phyloP scores from a whole-genome alignment of 768 basidiomycete genomes.

The Wakefieldia striispora region DNA sequence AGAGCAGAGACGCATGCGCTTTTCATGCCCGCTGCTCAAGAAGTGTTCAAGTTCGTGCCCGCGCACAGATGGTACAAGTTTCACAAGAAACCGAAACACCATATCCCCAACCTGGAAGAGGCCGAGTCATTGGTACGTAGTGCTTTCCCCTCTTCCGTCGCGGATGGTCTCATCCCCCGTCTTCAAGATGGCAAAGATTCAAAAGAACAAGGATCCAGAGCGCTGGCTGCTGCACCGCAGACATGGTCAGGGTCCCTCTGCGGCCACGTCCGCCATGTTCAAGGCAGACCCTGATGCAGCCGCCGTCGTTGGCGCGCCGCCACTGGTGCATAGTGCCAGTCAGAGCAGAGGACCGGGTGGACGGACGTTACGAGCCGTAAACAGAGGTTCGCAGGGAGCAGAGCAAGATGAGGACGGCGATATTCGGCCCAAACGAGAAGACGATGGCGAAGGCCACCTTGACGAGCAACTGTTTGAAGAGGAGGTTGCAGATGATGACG shows the following conservation, averaged over 20 bases:
- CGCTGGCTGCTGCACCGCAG: conserved; percentile 66
- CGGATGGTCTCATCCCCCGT: background rate
- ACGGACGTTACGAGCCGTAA: conserved; percentile 61
- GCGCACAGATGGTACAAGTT: conserved; percentile 92
- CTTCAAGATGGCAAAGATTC: conserved; percentile 39
- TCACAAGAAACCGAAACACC: conserved; percentile 78
- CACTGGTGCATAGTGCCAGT: conserved; percentile 46
- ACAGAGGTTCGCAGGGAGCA: conserved; percentile 57
- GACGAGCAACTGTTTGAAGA: conserved; percentile 84
- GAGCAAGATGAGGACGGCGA: conserved; percentile 70
- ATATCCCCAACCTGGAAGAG: conserved; percentile 63
- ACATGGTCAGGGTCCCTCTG: conserved; percentile 57
- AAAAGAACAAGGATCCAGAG: conserved; percentile 74
- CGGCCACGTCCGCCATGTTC: conserved; percentile 65
- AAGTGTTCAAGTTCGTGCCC: conserved; percentile 85
- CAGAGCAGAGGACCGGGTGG: conserved; percentile 72
- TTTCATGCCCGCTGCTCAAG: conserved; percentile 80
- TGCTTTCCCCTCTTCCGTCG: background rate
- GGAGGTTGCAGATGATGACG: conserved; percentile 86
- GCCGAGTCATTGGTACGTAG: conserved; percentile 63
- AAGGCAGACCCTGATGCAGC: conserved; percentile 59
- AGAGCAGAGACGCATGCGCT: conserved; percentile 74
- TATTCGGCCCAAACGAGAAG: conserved; percentile 53
- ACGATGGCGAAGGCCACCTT: conserved; percentile 74
- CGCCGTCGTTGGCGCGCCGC: conserved; percentile 38